Evolutionary conservation across 805 yeast genomes (phyloP), one percentile per base, ranked within the genome.

Genomic region (Metschnikowia borealis): DNA sequence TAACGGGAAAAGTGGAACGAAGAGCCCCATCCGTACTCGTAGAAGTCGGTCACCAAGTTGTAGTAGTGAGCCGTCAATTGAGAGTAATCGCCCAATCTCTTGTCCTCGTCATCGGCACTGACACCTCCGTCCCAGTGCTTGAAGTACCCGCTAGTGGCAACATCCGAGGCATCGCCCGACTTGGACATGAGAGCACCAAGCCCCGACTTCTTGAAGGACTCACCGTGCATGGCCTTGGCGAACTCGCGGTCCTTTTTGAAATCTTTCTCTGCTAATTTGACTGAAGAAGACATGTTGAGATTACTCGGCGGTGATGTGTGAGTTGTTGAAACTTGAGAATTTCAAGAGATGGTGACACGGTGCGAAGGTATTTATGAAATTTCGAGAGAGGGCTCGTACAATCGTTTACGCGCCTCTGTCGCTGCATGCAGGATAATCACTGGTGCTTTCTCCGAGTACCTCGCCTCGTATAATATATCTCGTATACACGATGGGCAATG

Each of bases 11-110:
- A 94, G 71, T 94, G 99, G 89, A 94, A 94, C 14, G 97, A 89
- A 15, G 96, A 80, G 58, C 99, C 99, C 99, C 99, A 94, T 46
- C 99, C 99, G 71, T 94, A 92, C 75, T 94, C 99, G 78, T 94
- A 94, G 64, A 94, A 94, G 72, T 92, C 99, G 29, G 99, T 94
- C 46, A 89, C 97, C 66, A 92, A 83, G 74, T 94, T 94, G 78
- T 92, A 92, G 79, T 92, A 92, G 67, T 94, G 96, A 69, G 88
- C 91, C 49, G 99, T 94, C 61, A 90, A 80, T 58, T 85, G 84
- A 51, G 96, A 87, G 75, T 92, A 92, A 70, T 91, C 97, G 38
- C 79, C 81, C 54, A 90, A 74, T 71, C 99, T 80, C 64, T 74
- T 70, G 46, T 80, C 73, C 73, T 90, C 87, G 65, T 94, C 86